Base-by-base conservation (phyloP, 768 basidiomycete species). In the Pleurotus sapidus region DNA sequence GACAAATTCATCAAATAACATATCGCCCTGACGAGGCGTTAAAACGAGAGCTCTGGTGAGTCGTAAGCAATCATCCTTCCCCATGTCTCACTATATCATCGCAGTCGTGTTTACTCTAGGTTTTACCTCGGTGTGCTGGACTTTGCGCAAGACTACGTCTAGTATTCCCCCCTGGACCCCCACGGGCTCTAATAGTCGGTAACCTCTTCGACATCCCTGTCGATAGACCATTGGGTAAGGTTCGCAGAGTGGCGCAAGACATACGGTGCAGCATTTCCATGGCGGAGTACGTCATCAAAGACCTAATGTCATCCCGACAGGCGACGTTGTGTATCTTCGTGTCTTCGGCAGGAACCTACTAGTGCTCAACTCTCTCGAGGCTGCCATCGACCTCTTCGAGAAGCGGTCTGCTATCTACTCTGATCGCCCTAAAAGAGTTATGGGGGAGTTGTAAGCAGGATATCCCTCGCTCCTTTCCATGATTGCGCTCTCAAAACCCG, bases 391-490 rank as follows among this genome's bases (percentile, higher is more conserved):
- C n/a, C 66, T 81, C 17, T 68, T 81, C 15, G 77, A 81, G 27
- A 73, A 72, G 34, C 72, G 77, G 5, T 78, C 79, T 5, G 64
- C 70, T 51, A 75, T 73, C 30, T 80, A 79, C 60, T 77, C 80
- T 3, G 79, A 78, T 58, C 67, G 80, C 3, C 76, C 76, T 3
- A 60, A 68, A 55, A 64, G 69, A 65, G 66, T 68, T 43, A 43
- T 43, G 42, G 42, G 42, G 5, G 14, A 43, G 20, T 43, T 43
- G 42, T n/a, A 43, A n/a, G 42, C 9, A 15, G 12, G 5, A 43
- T 6, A n/a, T 43, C 15, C 2, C 18, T 20, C 8, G 27, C 27
- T 30, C 27, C 7, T 30, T 9, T 9, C 7, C 27, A 30, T 30
- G 27, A 30, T 30, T 9, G 9, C 27, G 27, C 9, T 9, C 27